phyloP scores from a whole-genome alignment of 2,329 filamentous ascomycete species.

The Penicillium decumbens region DNA sequence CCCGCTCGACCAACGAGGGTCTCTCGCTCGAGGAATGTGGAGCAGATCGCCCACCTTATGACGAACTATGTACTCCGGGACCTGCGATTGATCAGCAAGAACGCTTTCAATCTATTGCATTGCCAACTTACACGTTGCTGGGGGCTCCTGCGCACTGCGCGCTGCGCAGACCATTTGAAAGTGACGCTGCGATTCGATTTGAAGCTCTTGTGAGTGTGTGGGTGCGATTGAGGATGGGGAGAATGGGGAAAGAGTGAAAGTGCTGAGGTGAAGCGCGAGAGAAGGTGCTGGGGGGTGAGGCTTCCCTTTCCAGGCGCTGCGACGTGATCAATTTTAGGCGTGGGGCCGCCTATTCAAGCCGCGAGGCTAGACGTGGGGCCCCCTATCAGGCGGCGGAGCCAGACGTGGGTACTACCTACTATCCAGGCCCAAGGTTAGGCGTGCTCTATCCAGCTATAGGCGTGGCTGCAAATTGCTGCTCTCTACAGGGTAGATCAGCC shows the following conservation, averaged over 20 bases:
- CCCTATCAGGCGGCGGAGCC: too few relatives aligned
- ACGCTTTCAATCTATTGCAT: neutral
- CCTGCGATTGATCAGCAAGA: constrained; percentile 3
- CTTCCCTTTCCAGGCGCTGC: neutral
- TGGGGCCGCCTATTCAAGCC: too few relatives aligned
- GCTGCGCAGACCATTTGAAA: neutral
- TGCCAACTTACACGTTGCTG: neutral
- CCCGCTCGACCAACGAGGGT: constrained; percentile 17
- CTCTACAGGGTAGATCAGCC: neutral
- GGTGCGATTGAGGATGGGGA: neutral
- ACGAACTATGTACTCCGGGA: constrained; percentile 7
- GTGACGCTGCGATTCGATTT: neutral
- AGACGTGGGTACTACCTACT: too few relatives aligned
- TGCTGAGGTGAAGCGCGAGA: neutral
- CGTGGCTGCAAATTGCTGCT: neutral
- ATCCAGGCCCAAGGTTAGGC: too few relatives aligned
- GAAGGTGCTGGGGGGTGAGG: neutral
- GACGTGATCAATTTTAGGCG: too few relatives aligned
- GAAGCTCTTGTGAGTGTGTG: neutral
- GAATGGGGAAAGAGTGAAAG: neutral
- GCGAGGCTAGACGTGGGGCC: neutral
- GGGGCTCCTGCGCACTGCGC: neutral
- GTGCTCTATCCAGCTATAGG: too few relatives aligned
- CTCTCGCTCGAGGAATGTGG: constrained; percentile 19
- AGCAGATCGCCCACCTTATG: constrained; percentile 18